phyloP scores from a whole-genome alignment of 1,139 yeast species.

The Suhomyces guaymorum region DNA sequence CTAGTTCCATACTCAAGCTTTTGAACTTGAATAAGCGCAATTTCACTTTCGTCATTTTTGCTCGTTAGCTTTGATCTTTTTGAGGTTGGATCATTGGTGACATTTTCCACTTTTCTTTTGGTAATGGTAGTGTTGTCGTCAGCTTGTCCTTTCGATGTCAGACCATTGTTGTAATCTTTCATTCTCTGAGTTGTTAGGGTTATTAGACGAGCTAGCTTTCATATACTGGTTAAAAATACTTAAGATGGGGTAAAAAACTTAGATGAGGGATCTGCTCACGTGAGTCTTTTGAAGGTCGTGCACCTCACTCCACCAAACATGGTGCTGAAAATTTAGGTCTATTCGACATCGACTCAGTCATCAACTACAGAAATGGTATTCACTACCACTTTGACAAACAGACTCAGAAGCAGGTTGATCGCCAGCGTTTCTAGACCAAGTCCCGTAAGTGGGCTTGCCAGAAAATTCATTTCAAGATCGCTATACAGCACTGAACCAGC shows the following conservation, averaged over 20 bases:
- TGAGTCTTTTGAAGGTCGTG: conserved; percentile 3
- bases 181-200: conserved; percentile 3
- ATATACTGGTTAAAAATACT: not conserved
- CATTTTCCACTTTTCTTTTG: conserved; percentile 3
- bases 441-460: not conserved
- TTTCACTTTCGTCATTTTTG: conserved; percentile 1
- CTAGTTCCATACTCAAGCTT: conserved; percentile 45
- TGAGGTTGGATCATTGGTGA: not conserved
- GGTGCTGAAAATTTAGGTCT: conserved; percentile 8
- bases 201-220: not conserved
- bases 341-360: conserved; percentile 6
- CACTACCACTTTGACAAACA: conserved; percentile 3
- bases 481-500: conserved; percentile 7
- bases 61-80: not conserved
- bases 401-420: conserved; percentile 3
- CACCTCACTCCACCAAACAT: not conserved
- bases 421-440: conserved; percentile 1
- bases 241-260: not conserved
- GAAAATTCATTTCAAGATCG: conserved; percentile 1
- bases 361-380: conserved; percentile 3
- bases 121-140: not conserved
- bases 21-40: conserved; percentile 42
- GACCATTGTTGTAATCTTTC: conserved; percentile 11
- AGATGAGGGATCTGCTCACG: conserved; percentile 1
- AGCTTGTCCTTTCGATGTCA: conserved; percentile 6